Base-by-base conservation (phyloP, 2,329 filamentous ascomycete genomes). In the Madurella mycetomatis region DNA sequence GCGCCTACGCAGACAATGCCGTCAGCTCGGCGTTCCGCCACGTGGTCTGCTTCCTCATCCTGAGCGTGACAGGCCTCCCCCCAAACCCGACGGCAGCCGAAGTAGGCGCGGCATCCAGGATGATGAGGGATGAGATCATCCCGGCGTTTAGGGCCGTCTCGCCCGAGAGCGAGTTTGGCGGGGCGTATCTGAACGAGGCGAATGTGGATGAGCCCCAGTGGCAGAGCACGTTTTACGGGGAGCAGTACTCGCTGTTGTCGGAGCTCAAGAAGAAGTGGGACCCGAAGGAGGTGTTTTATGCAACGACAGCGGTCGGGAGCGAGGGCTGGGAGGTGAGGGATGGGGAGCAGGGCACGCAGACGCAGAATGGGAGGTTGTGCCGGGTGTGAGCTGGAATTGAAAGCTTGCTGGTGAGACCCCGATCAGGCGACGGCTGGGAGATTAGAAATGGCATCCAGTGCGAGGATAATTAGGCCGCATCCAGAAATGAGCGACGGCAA, bases 241-340 rank as follows among this genome's bases (percentile, higher is more conserved):
- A 16, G 1, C 69, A 72, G 46, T 73, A 73, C 50, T 9, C 34
- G 13, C 34, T 11, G 13, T 49, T 72, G 44, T 42, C 67, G 16
- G 45, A 42, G 3, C 64, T 78, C 12, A 78, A 78, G 67, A 60
- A 67, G 18, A 69, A 66, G 49, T 75, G 70, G 60, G 75, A 75
- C 64, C 61, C 69, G n/a, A 37, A 62, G 5, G 60, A 62, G 5
- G 44, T 77, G 2, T 75, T 72, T 43, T 72, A 74, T 47, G 73
- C 71, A n/a, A 64, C 63, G 1, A 69, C 67, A 0, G 71, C 64
- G 12, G 73, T 77, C 2, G 75, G 74, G 0, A 73, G 70, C 56
- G 72, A 76, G 17, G 63, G 62, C 4, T 77, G 73, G 72, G 60
- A 57, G 9, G 68, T 74, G 4, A 63, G 61, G 5, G 65, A 64